Evolutionary conservation across 2,329 filamentous ascomycete genomes (phyloP).

Genomic region (Verticillium zaregamsianum): DNA sequence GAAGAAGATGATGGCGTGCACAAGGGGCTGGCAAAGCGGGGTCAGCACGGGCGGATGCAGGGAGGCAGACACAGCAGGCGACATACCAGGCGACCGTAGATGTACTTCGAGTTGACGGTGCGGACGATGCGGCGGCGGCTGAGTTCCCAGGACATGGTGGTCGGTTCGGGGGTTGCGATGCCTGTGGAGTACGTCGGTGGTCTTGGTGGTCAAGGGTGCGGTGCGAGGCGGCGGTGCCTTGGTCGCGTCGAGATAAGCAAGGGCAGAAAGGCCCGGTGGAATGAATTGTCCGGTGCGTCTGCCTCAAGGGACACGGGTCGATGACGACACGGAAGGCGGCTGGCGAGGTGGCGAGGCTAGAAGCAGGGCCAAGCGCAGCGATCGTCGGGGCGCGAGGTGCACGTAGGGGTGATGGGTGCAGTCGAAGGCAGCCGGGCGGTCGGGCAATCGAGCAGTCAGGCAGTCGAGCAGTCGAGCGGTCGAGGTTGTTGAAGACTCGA

Average conservation of each 20-base stretch:
- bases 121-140: slow-evolving; percentile 58
- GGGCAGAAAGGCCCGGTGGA: not conserved
- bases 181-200: not conserved
- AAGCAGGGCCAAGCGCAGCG: not conserved
- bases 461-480: no score
- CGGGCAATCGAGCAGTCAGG: no score
- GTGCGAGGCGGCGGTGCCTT: not conserved
- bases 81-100: slow-evolving; percentile 69
- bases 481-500: not conserved
- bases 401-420: not conserved
- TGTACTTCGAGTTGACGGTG: slow-evolving; percentile 66
- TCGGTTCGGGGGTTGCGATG: not conserved
- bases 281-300: not conserved
- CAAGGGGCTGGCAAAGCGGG: slow-evolving; percentile 61
- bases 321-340: not conserved
- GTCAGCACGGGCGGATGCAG: not conserved
- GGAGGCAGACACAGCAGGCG: not conserved
- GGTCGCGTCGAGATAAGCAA: not conserved
- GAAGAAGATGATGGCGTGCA: slow-evolving; percentile 80
- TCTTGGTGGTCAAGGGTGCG: not conserved
- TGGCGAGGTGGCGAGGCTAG: no score
- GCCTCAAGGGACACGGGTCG: not conserved
- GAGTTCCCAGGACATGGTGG: slow-evolving; percentile 54
- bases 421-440: no score
- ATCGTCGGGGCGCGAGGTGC: not conserved